phyloP scores from a whole-genome alignment of 768 basidiomycete species.

The Dacryopinax primogenitus region DNA sequence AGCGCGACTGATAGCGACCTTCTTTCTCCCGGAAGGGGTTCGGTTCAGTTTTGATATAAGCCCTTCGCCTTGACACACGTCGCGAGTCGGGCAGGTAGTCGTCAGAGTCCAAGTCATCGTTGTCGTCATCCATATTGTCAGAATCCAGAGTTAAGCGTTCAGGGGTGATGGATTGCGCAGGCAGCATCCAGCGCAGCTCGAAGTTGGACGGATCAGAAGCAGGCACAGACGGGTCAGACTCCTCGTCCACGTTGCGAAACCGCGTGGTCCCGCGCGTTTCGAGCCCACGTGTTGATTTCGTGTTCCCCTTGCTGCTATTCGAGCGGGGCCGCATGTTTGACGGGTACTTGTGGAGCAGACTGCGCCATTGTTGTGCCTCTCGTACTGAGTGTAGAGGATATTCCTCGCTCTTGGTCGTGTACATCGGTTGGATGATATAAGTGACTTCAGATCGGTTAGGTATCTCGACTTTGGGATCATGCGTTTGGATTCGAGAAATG shows the following conservation, averaged over 20 bases:
- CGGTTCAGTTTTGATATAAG: not conserved
- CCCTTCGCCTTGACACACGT: not conserved
- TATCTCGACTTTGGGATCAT: not conserved
- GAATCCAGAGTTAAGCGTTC: not conserved
- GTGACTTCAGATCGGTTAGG: not conserved
- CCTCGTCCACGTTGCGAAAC: not conserved
- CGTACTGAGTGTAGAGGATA: not conserved
- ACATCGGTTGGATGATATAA: not conserved
- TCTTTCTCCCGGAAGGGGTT: conserved; percentile 4
- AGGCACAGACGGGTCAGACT: not conserved
- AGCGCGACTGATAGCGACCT: not conserved
- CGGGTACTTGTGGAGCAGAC: not conserved
- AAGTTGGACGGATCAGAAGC: not conserved
- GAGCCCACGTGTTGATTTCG: not conserved
- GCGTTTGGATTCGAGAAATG: not conserved
- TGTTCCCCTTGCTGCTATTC: not conserved
- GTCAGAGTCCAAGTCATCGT: not conserved
- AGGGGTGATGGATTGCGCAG: not conserved
- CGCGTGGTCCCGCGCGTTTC: not conserved
- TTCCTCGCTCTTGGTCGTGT: not conserved
- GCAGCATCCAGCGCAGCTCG: not conserved
- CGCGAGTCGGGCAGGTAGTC: not conserved
- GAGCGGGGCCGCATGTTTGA: not conserved
- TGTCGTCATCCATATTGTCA: not conserved
- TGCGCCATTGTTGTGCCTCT: not conserved